Evolutionary conservation across 306 rosid genomes (phyloP).

Genomic region (Calophaca sinica): DNA sequence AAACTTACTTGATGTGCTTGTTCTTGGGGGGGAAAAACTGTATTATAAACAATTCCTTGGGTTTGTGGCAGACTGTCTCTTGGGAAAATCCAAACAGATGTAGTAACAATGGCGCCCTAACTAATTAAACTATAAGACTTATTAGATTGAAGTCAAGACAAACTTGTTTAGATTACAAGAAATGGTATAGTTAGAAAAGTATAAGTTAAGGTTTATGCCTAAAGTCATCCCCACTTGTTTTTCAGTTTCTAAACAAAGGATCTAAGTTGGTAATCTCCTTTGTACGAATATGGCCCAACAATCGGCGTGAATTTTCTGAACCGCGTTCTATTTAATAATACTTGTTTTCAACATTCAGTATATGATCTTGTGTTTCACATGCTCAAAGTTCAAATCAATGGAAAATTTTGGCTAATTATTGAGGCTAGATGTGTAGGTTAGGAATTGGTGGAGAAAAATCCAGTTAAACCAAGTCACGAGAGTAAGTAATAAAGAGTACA

Average conservation of each 20-base stretch:
- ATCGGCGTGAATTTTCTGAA: no score
- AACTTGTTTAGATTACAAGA: constrained; percentile 40
- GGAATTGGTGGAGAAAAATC: constrained; percentile 26
- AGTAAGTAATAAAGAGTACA: constrained; percentile 28
- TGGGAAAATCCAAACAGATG: constrained; percentile 54
- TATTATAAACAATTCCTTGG: constrained; percentile 39
- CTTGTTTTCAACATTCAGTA: constrained; percentile 19
- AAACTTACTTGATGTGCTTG: constrained; percentile 30
- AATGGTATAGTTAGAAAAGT: constrained; percentile 33
- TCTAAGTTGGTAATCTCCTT: neutral
- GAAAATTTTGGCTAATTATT: neutral
- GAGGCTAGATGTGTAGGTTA: constrained; percentile 6
- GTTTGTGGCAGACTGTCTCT: constrained; percentile 51
- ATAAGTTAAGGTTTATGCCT: constrained; percentile 29
- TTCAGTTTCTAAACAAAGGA: constrained; percentile 36
- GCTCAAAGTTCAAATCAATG: constrained; percentile 47
- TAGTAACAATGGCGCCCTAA: constrained; percentile 39
- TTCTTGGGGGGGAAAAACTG: neutral
- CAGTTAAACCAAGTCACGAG: constrained; percentile 19
- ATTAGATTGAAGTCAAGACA: constrained; percentile 52
- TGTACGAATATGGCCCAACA: constrained; percentile 2
- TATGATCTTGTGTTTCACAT: constrained; percentile 33
- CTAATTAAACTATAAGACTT: constrained; percentile 24
- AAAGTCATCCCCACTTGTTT: constrained; percentile 36
- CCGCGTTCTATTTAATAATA: no score